phyloP scores from a whole-genome alignment of 352 stramenopile species.

The Globisporangium recalcitrans region DNA sequence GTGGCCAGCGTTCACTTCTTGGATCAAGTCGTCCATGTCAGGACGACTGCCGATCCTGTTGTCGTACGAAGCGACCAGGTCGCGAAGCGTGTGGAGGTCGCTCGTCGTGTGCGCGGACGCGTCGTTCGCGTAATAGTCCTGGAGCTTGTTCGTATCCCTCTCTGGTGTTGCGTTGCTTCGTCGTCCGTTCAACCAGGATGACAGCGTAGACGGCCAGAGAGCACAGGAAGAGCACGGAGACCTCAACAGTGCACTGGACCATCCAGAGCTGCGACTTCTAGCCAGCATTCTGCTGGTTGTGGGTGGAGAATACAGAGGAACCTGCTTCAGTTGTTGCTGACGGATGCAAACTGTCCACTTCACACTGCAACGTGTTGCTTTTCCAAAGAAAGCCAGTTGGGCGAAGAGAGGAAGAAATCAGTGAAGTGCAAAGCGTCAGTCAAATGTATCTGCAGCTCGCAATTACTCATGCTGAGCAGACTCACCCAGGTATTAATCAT shows the following conservation, averaged over 20 bases:
- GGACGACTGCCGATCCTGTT: slow-evolving; percentile 26
- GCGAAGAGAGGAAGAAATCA: no score
- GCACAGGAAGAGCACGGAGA: slow-evolving; percentile 20
- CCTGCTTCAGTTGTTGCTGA: no score
- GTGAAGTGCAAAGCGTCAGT: no score
- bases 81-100: slow-evolving; percentile 23
- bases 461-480: no score
- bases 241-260: slow-evolving; percentile 25
- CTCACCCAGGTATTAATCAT: no score
- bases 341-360: no score
- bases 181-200: slow-evolving; percentile 3
- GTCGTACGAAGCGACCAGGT: slow-evolving; percentile 25
- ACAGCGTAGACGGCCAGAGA: slow-evolving; percentile 5
- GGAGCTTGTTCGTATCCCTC: background rate
- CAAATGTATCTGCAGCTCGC: no score
- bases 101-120: background rate
- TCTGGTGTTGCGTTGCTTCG: slow-evolving; percentile 5
- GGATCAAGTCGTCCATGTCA: slow-evolving; percentile 29
- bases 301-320: no score
- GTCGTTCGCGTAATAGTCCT: no score
- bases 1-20: slow-evolving; percentile 22
- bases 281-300: no score
- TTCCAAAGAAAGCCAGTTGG: no score
- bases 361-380: no score
- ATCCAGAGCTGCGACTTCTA: slow-evolving; percentile 31